Evolutionary conservation across 768 basidiomycete genomes (phyloP).

Genomic region (Tulasnella calospora): DNA sequence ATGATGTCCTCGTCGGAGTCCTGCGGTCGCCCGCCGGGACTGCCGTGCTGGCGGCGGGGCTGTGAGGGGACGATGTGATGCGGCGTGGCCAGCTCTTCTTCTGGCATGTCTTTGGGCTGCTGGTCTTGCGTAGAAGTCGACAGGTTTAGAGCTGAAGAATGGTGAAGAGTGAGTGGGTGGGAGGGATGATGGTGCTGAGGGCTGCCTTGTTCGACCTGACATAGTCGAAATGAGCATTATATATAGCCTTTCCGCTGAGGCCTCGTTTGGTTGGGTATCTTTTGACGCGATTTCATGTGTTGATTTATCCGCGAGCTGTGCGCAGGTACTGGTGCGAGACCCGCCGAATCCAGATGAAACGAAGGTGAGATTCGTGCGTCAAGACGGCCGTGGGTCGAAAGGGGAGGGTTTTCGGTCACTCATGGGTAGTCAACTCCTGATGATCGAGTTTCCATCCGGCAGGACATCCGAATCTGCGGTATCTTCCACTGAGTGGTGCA

Average conservation of each 20-base stretch:
- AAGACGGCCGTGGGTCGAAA: conserved; percentile 7
- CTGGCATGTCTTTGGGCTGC: neutral
- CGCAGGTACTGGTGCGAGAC: neutral
- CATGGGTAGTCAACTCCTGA: neutral
- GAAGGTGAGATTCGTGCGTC: conserved; percentile 3
- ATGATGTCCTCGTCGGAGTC: conserved; percentile 4
- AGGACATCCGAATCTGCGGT: conserved; percentile 5
- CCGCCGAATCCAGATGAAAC: conserved; percentile 9
- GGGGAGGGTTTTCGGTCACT: conserved; percentile 9
- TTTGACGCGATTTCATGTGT: neutral
- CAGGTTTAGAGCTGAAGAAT: neutral
- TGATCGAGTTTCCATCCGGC: conserved; percentile 8
- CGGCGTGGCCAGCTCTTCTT: conserved; percentile 15
- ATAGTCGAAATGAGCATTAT: conserved; percentile 1
- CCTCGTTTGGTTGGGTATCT: conserved; percentile 3
- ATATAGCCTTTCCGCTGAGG: neutral
- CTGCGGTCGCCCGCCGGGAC: conserved; percentile 3
- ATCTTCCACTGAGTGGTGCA: conserved; percentile 7
- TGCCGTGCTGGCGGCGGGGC: conserved; percentile 15
- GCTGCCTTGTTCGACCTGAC: neutral
- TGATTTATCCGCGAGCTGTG: conserved; percentile 3
- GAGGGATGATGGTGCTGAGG: neutral
- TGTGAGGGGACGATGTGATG: conserved; percentile 23
- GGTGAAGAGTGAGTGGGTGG: neutral
- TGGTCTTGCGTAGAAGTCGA: neutral